These are phyloP conservation scores for Penicillium occitanis DNA, from an alignment of 2,329 filamentous ascomycete species.

Conservation along the genomic window DNA sequence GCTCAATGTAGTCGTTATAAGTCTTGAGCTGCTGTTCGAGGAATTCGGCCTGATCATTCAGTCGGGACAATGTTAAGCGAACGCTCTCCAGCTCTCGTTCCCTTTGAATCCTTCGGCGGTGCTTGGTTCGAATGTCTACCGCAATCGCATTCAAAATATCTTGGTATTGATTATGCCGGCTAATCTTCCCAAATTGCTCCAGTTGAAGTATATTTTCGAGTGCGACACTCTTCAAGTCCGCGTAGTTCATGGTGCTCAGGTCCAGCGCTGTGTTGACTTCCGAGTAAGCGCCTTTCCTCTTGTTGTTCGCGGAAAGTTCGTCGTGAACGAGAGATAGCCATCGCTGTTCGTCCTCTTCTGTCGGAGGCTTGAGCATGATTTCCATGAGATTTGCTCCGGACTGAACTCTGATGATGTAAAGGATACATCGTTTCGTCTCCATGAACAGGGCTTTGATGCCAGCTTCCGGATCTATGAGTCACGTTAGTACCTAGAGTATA, in stretches of 20 bases:
- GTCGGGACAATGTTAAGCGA: constrained; percentile 47
- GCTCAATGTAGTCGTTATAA: constrained; percentile 99
- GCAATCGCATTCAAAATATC: constrained; percentile 98
- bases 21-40: constrained; percentile 93
- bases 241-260: constrained; percentile 83
- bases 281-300: constrained; percentile 83
- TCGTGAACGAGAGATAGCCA: constrained; percentile 81
- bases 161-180: constrained; percentile 85
- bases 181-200: constrained; percentile 83
- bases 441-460: constrained; percentile 92
- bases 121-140: constrained; percentile 95
- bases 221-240: constrained; percentile 87
- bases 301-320: constrained; percentile 69
- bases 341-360: constrained; percentile 80
- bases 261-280: constrained; percentile 80
- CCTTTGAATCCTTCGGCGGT: constrained; percentile 84
- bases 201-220: constrained; percentile 91
- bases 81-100: constrained; percentile 78
- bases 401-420: constrained; percentile 97
- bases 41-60: constrained; percentile 71
- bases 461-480: constrained; percentile 73
- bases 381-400: constrained; percentile 89
- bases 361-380: constrained; percentile 88
- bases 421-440: constrained; percentile 94
- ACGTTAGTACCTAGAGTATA: constrained; percentile 18